Base-by-base conservation (phyloP, 352 stramenopile species). In the Phytophthora kernoviae region DNA sequence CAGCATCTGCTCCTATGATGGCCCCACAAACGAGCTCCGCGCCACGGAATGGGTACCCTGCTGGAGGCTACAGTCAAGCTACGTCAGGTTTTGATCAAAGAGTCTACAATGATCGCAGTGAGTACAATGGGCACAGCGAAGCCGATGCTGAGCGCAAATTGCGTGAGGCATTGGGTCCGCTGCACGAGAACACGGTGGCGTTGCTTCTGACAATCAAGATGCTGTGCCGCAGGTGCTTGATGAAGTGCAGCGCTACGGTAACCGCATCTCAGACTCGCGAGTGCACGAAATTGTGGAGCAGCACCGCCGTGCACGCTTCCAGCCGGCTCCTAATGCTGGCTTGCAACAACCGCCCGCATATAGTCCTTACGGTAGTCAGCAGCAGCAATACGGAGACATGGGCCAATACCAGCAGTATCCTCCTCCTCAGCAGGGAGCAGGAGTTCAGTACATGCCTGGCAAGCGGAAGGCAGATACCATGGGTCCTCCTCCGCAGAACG, bases 231-330 rank as follows among this genome's bases (percentile, higher is more conserved):
- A 91, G 58, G 83, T 93, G 14, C 87, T 89, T 34, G 82, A 91
- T 18, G 86, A 95, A 62, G 86, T 80, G n/a, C 79, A 89, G 58
- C 86, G 77, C 52, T 80, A 90, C 46, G 81, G 82, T 43, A 90
- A 91, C 54, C 73, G 69, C 36, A 93, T 95, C 51, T 58, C 82
- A 3, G 86, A 95, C 57, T 72, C 67, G 11, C 86, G 86, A 39
- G 83, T 95, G 40, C 62, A 87, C 42, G 84, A 95, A 65, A 90
- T 95, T 52, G 65, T 95, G 53, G 79, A 90, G 48, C 72, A 79
- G 37, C 83, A 83, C 49, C 69, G 71, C 42, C 80, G 80, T 26
- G 74, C 70, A 32, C 67, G 63, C 24, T 75, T 53, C 24, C 65
- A 69, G 44, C 49, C 57, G 44, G 65, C 70, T 21, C 72, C 56